A percentile compares a stretch with the other conserved stretches of the same genome.
Evolutionary conservation across 148 eudicot species (phyloP).

Genomic region (Fagopyrum esculentum): DNA sequence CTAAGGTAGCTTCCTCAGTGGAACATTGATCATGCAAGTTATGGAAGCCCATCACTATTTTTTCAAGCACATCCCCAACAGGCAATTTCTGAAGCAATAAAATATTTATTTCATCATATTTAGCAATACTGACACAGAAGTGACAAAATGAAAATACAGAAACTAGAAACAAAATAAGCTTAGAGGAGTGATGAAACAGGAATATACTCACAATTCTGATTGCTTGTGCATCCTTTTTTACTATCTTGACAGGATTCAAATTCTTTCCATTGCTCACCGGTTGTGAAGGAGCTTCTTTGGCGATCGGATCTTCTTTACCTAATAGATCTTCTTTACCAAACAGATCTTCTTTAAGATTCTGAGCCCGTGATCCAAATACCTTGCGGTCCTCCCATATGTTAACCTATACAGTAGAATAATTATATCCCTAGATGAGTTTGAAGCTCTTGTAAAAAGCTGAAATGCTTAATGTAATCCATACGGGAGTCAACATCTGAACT

Average conservation of each 20-base stretch:
- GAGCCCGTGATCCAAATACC: conserved; percentile 95
- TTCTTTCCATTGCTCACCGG: conserved; percentile 50
- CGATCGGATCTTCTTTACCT: conserved; percentile 54
- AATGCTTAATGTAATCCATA: not conserved
- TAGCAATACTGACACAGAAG: not conserved
- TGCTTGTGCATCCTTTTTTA: conserved; percentile 82
- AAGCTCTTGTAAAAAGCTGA: not conserved
- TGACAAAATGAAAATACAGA: not conserved
- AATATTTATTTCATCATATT: not conserved
- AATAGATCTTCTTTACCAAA: conserved; percentile 49
- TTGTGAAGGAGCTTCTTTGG: conserved; percentile 35
- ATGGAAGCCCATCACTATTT: conserved; percentile 73
- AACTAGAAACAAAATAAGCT: not conserved
- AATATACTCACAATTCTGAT: conserved; percentile 64
- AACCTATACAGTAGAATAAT: conserved; percentile 25
- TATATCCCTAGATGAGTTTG: not conserved
- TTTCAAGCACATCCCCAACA: conserved; percentile 76
- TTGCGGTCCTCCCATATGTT: conserved; percentile 89
- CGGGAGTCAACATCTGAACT: not conserved
- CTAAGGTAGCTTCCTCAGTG: conserved; percentile 54
- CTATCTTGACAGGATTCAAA: conserved; percentile 67
- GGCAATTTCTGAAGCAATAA: conserved; percentile 59
- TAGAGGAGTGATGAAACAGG: not conserved
- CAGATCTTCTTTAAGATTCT: conserved; percentile 74
- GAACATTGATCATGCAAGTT: conserved; percentile 52